Conservation (phyloP, 306 rosid genomes). For the Phaseolus lunatus region DNA sequence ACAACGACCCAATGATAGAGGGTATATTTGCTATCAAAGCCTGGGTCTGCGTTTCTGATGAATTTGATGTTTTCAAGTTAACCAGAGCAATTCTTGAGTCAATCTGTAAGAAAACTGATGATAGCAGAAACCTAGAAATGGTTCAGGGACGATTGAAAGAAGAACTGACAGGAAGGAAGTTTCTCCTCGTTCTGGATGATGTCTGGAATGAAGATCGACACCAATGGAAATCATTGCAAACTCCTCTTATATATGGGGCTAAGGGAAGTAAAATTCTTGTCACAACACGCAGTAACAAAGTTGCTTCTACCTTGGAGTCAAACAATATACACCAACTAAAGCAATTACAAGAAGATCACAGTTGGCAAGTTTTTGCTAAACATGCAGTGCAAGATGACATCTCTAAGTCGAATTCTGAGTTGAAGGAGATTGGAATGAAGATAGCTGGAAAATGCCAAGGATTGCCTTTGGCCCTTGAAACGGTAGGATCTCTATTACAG, state of each 20-base stretch:
- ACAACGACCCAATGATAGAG: not conserved
- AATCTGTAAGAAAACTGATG: not conserved
- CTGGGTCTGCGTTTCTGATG: not conserved
- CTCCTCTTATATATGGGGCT: not conserved
- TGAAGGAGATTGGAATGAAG: not conserved
- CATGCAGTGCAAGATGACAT: not conserved
- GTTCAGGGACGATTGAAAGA: not conserved
- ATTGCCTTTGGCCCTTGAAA: not conserved
- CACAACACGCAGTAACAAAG: not conserved
- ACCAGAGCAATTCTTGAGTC: not conserved
- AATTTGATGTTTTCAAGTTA: not conserved
- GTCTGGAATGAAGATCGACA: not conserved
- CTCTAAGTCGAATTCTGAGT: not conserved
- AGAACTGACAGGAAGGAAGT: not conserved
- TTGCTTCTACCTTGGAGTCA: not conserved
- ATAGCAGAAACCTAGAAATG: not conserved
- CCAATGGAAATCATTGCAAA: not conserved
- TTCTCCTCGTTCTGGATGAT: not conserved
- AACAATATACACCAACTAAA: not conserved
- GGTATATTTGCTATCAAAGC: not conserved
- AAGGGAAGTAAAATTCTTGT: not conserved
- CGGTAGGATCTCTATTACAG: not conserved
- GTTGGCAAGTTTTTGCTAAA: not conserved
- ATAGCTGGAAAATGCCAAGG: constrained; percentile 13
- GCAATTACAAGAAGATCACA: not conserved